Evolutionary conservation across 1,284 basidiomycete species (phyloP), one percentile per base, ranked within the genome.

Genomic region (Leccinum fuscescens): DNA sequence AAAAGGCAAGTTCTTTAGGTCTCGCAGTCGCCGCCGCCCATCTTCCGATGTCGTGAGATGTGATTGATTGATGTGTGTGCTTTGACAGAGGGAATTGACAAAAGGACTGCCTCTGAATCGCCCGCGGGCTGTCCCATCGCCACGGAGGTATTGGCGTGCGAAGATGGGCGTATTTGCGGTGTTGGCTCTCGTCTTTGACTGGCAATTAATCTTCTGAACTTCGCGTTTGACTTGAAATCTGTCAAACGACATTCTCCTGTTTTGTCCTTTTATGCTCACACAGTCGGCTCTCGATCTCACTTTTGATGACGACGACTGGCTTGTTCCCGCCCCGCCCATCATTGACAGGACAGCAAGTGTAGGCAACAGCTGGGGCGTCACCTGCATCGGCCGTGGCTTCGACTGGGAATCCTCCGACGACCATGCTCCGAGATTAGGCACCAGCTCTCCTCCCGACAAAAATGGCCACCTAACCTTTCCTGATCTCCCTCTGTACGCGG

Each of bases 381-480:
- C 90, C 8, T 89, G 85, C 37, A 86, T 92, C 52, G 90, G 90
- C 20, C 82, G 89, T 55, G 90, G 90, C n/a, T 91, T 90, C 71
- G 80, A 89, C 73, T 92, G 90, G 88, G 80, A 79, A 49, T 75
- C 79, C 62, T 76, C 70, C 31, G 67, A 76, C 50, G 71, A 77
- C 35, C 76, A 77, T 48, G 59, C 65, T 62, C 6, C 62, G 49
- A 57, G 46, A 51, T 22, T 55, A 42, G 51, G 56, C 9, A 11
- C 53, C 49, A 20, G 54, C 17, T 44, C 55, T 46, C 53, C 66
- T 52, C 31, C 60, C 22, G 62, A 60, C 46, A 22, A 59, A 44
- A 61, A 59, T 15, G 56, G 29, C 5, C 58, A 60, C 7, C 8
- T 51, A 27, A 55, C 61, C 17, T 37, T 60, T 17, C 56, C 61